These are phyloP conservation scores for Deinandra increscens DNA, from an alignment of 129 eudicot species.

Conservation along the genomic window DNA sequence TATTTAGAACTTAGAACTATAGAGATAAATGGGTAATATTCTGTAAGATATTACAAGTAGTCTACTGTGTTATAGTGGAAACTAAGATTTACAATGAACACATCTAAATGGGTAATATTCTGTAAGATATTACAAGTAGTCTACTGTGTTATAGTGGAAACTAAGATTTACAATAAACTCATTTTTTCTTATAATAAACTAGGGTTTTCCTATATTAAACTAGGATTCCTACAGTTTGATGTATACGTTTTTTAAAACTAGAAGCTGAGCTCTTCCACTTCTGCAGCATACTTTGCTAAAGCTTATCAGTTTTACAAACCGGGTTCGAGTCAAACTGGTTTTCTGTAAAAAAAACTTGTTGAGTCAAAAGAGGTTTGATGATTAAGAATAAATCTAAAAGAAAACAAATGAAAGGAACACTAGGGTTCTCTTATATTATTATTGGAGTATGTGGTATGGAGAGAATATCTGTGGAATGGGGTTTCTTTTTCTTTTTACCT, in stretches of 20 bases:
- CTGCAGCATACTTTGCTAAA: not conserved
- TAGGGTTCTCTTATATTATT: not conserved
- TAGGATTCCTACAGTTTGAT: not conserved
- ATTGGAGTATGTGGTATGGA: not conserved
- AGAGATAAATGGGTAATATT: not conserved
- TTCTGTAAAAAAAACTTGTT: not conserved
- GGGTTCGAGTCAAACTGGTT: not conserved
- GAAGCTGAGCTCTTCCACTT: constrained; percentile 14
- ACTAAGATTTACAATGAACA: not conserved
- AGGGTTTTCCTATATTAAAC: not conserved
- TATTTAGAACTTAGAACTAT: not conserved
- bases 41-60: not conserved
- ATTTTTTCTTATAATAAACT: no score
- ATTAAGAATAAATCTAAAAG: not conserved
- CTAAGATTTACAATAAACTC: not conserved
- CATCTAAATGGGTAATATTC: not conserved
- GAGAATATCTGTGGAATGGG: not conserved
- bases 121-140: not conserved
- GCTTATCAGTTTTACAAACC: not conserved
- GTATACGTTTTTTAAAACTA: not conserved
- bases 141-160: not conserved
- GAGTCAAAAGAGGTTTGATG: not conserved
- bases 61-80: not conserved
- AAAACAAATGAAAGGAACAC: not conserved
- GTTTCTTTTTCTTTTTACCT: not conserved